Evolutionary conservation across 192 early-diverging fungal species (phyloP).

Genomic region (Coemansia sp.): DNA sequence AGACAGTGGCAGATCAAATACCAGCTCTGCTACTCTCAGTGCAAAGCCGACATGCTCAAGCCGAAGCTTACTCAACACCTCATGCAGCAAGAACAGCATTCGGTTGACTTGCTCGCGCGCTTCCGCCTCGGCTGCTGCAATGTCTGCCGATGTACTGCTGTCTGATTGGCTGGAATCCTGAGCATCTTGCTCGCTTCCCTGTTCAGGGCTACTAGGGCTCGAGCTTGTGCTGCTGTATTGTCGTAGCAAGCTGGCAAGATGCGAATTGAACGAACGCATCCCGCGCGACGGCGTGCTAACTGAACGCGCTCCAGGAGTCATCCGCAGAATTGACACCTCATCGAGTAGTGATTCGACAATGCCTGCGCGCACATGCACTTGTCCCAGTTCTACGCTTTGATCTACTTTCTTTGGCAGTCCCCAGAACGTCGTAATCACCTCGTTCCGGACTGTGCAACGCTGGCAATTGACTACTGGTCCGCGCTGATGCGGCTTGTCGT

Average conservation of each 20-base stretch:
- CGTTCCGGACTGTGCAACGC: slow-evolving; percentile 45
- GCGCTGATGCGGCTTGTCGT: slow-evolving; percentile 30
- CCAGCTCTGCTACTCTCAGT: slow-evolving; percentile 30
- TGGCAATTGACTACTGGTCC: slow-evolving; percentile 44
- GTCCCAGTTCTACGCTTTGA: slow-evolving; percentile 41
- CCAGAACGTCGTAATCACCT: slow-evolving; percentile 54
- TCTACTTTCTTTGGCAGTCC: slow-evolving; percentile 48
- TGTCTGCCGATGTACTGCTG: neutral
- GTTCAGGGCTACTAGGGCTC: neutral
- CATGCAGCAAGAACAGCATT: slow-evolving; percentile 46
- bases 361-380: slow-evolving; percentile 45
- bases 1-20: slow-evolving; percentile 48
- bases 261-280: slow-evolving; percentile 28
- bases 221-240: slow-evolving; percentile 6
- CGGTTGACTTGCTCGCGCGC: slow-evolving; percentile 27
- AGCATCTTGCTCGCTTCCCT: neutral
- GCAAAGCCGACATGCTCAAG: slow-evolving; percentile 45
- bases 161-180: neutral
- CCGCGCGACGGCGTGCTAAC: slow-evolving; percentile 26
- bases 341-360: slow-evolving; percentile 42
- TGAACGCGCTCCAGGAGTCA: slow-evolving; percentile 19
- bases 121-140: neutral
- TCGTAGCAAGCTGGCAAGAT: slow-evolving; percentile 24
- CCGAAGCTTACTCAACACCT: slow-evolving; percentile 45
- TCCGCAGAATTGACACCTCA: slow-evolving; percentile 37